Base-by-base conservation (phyloP, 179 eudicot species). In the Sideroxylon spinosum region DNA sequence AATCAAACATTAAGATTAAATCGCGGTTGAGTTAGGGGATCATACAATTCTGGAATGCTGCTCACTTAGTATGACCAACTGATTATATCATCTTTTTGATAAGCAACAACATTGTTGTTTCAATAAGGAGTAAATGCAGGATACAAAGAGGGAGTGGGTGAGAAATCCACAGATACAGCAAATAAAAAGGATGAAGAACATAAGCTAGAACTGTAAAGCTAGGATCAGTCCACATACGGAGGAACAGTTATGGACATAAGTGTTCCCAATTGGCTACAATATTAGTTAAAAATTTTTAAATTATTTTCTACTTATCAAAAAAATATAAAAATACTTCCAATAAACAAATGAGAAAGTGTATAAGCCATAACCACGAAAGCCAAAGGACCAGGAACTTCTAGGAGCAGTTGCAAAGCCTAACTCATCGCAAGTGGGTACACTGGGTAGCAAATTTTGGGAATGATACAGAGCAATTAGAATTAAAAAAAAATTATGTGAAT, bases 321-420 rank as follows among this genome's bases (percentile, higher is more conserved):
- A 67, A 37, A 37, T n/a, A 22, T 68, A 22, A 9, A 19, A 4
- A 55, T 16, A 13, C 14, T 55, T 55, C 60, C 0, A 6, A 55
- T 14, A 3, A 55, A 16, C 17, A 55, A 16, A 13, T 55, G 60
- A 55, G 60, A 55, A 55, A 55, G 60, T 55, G 60, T 1, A 20
- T 23, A 22, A 8, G 28, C 28, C 65, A 61, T 61, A 14, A 22
- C 25, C 9, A n/a, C 13, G 26, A 23, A 11, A 73, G 37, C 62
- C 48, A 56, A 57, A 74, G 60, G 66, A 22, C 52, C 63, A 37
- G 67, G 77, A 57, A 62, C 53, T 59, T 59, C 49, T 74, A 59
- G 28, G 49, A n/a, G 28, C n/a, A 20, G 6, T 56, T 14, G 9
- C 64, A 32, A 73, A 55, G 13, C 37, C 37, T 71, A 50, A 50